Conservation (phyloP, 208 protist species). For the Acanthamoeba lenticulata region DNA sequence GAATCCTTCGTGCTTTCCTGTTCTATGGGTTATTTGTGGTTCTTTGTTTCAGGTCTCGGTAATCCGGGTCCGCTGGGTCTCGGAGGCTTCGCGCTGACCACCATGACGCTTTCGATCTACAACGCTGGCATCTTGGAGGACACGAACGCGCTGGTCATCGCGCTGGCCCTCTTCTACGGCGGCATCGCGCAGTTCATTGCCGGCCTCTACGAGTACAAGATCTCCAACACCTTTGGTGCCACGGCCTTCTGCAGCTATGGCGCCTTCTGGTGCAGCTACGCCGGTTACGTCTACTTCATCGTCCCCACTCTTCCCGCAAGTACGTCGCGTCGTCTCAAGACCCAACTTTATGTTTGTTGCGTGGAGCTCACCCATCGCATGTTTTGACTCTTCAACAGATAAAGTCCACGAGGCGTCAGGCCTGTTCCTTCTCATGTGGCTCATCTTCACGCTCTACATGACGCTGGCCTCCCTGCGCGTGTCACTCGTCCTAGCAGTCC, state of each 20-base stretch:
- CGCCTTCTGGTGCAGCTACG: slow-evolving; percentile 65
- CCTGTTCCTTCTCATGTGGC: slow-evolving; percentile 46
- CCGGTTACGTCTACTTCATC: slow-evolving; percentile 50
- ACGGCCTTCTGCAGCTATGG: slow-evolving; percentile 55
- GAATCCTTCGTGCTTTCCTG: no score
- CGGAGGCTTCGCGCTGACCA: slow-evolving; percentile 10
- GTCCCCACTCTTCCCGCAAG: not conserved
- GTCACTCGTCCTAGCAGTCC: slow-evolving; percentile 12
- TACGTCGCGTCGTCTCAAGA: no score
- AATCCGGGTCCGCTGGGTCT: slow-evolving; percentile 59
- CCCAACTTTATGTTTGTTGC: no score
- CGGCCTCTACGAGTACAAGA: slow-evolving; percentile 40
- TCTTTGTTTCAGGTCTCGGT: not conserved
- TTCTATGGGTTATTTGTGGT: no score
- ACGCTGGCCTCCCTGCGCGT: not conserved
- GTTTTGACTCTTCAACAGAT: no score
- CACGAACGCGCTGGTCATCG: not conserved
- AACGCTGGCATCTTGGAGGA: slow-evolving; percentile 20
- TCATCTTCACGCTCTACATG: slow-evolving; percentile 63
- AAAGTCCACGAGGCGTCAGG: slow-evolving; percentile 11
- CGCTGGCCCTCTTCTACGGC: slow-evolving; percentile 38
- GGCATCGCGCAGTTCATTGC: slow-evolving; percentile 64
- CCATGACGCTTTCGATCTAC: slow-evolving; percentile 52
- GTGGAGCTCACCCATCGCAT: no score
- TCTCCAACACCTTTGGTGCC: slow-evolving; percentile 34